Percentiles rank a stretch among this genome's conserved stretches.
Conservation (phyloP, 345 rosid species). For the Sisymbrium irio region DNA sequence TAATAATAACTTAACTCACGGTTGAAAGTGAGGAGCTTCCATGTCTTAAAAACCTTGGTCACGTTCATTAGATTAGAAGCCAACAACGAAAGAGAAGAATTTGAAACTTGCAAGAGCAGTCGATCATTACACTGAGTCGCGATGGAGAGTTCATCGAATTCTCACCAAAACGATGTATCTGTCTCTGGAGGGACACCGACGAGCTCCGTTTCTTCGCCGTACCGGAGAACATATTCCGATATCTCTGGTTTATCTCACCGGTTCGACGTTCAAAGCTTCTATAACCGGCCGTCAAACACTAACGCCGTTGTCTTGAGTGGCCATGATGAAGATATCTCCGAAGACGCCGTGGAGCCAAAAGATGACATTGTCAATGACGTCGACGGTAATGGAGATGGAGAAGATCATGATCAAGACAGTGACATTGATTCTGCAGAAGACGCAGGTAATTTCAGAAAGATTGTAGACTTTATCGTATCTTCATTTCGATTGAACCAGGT, state of each 20-base stretch:
- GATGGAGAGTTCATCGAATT: conserved; percentile 50
- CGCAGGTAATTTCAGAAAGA: conserved; percentile 16
- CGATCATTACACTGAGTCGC: neutral
- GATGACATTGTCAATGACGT: neutral
- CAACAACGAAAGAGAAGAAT: neutral
- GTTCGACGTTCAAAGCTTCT: conserved; percentile 35
- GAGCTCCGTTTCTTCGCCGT: conserved; percentile 54
- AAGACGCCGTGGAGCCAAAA: conserved; percentile 25
- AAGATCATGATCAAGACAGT: conserved; percentile 16
- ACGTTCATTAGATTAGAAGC: conserved; percentile 22
- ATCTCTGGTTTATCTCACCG: conserved; percentile 47
- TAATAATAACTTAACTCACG: neutral
- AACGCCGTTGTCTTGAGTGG: conserved; percentile 16
- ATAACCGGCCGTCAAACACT: conserved; percentile 30
- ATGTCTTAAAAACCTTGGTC: conserved; percentile 23
- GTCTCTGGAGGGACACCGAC: conserved; percentile 53
- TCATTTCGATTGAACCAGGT: neutral
- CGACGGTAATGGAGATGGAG: neutral
- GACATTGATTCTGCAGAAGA: conserved; percentile 35
- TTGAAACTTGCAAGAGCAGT: conserved; percentile 5
- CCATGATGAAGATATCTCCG: conserved; percentile 30
- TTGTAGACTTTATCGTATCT: neutral
- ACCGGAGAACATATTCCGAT: conserved; percentile 67
- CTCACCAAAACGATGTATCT: conserved; percentile 50
- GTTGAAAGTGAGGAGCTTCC: neutral